Evolutionary conservation across 208 protist species (phyloP), one percentile per base, ranked within the genome.

Genomic region (Leishmania aethiopica): DNA sequence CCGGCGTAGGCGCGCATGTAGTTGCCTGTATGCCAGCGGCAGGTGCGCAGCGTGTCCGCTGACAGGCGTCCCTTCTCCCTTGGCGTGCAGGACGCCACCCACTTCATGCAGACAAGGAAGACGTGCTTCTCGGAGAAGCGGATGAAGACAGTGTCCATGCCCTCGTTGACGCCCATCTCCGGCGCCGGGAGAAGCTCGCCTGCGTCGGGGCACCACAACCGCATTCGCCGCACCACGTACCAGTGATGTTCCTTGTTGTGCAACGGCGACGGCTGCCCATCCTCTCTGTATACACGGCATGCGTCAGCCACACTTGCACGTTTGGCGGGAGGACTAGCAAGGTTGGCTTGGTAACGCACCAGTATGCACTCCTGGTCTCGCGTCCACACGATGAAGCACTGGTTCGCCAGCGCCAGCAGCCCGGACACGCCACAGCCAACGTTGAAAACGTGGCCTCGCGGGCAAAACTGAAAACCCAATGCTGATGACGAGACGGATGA

Each of bases 301-400:
- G 3, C 37, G 35, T 86, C 78, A 1, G 49, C 25, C 13, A 62
- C 49, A 1, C 59, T 71, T 2, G 75, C 47, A 19, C 42, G 25
- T 11, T 71, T 67, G 25, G 42, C 15, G 49, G 82, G 70, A 10
- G 81, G 42, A 13, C 49, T 7, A 19, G 60, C 17, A 32, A 95
- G 81, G 73, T 95, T 95, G 37, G 86, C 90, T 76, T 97, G 94
- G 76, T 95, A 97, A 45, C 94, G 90, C 79, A 90, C 88, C 8
- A 96, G 69, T 17, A 95, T 60, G 57, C 94, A 71, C 77, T 94
- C 90, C 53, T 84, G 78, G 69, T 92, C 86, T 15, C 88, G 83
- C 35, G 94, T 97, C 73, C 88, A 89, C 35, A 92, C 83, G 8
- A 92, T 40, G 45, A 96, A 86, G 73, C 91, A 94, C 84, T 97